Base-by-base conservation (phyloP, 768 basidiomycete species). In the Mycena venus region DNA sequence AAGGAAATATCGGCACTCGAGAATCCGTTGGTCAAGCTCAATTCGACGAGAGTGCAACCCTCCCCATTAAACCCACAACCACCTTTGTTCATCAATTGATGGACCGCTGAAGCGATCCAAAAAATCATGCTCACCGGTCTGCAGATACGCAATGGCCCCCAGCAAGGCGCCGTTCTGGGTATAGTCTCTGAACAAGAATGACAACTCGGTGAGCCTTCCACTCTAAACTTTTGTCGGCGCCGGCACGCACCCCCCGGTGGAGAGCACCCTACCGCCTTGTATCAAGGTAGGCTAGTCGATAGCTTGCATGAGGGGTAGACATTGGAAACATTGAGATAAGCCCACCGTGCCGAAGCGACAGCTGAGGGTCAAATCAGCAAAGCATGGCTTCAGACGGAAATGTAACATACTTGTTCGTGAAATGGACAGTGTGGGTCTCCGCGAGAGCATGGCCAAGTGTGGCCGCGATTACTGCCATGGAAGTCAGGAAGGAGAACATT, bases 31-130 rank as follows among this genome's bases (percentile, higher is more conserved):
- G 49, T 64, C 15, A 85, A 76, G 23, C 78, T 83, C 3, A 78
- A 78, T 69, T 85, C 84, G 21, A 86, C 71, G 21, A 82, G 56
- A 17, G 82, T 83, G 75, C 85, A 86, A 8, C 82, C 76, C 64
- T 85, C 85, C 4, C 85, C 85, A 59, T 84, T 83, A 65, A 80
- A 80, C 0, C 83, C 83, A 32, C 84, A 85, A 11, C 34, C 56
- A 10, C 83, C 83, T 63, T 4, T 75, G 66, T 49, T 58, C 55
- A 31, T 56, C 2, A 29, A 29, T 2, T 27, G 14, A 31, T 17
- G 2, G 27, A 17, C 0, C 12, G 32, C 56, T 10, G n/a, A n/a
- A n/a, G n/a, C n/a, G n/a, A n/a, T n/a, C n/a, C n/a, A n/a, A n/a
- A n/a, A n/a, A n/a, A n/a, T n/a, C n/a, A n/a, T n/a, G n/a, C 31